Percentiles rank a stretch among this genome's conserved stretches.
Evolutionary conservation across 306 rosid genomes (phyloP).

Genomic region (Vigna hirtella): DNA sequence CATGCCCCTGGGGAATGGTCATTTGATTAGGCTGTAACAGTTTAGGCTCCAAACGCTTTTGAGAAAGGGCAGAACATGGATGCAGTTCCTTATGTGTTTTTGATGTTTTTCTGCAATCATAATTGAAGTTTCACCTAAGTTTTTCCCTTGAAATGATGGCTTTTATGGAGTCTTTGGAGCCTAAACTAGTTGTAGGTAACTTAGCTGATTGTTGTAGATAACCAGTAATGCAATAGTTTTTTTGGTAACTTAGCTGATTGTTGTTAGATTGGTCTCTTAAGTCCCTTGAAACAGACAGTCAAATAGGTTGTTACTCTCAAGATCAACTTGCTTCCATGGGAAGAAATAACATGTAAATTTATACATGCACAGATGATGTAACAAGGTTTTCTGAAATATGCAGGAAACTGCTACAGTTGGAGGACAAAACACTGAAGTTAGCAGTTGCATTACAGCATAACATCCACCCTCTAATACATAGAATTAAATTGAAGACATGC

Average conservation of each 20-base stretch:
- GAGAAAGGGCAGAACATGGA: not conserved
- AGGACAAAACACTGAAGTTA: not conserved
- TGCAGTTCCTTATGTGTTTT: not conserved
- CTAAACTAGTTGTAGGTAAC: no score
- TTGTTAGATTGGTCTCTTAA: not conserved
- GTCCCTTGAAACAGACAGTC: not conserved
- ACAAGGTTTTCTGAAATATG: not conserved
- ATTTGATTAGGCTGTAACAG: not conserved
- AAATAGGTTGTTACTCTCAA: not conserved
- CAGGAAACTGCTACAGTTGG: not conserved
- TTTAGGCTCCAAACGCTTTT: not conserved
- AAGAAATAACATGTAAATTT: not conserved
- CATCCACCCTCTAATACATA: not conserved
- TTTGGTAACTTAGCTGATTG: not conserved
- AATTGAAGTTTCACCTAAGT: not conserved
- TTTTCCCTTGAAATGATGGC: not conserved
- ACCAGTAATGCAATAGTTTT: no score
- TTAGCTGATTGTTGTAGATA: no score
- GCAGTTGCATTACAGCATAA: not conserved
- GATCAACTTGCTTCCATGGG: constrained; percentile 1
- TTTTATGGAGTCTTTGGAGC: not conserved
- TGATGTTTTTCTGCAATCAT: not conserved
- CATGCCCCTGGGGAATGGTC: not conserved
- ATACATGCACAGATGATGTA: not conserved
- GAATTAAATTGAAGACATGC: not conserved